These are phyloP conservation scores for Claviceps spartinae DNA, from an alignment of 2,329 filamentous ascomycete species.

Conservation along the genomic window DNA sequence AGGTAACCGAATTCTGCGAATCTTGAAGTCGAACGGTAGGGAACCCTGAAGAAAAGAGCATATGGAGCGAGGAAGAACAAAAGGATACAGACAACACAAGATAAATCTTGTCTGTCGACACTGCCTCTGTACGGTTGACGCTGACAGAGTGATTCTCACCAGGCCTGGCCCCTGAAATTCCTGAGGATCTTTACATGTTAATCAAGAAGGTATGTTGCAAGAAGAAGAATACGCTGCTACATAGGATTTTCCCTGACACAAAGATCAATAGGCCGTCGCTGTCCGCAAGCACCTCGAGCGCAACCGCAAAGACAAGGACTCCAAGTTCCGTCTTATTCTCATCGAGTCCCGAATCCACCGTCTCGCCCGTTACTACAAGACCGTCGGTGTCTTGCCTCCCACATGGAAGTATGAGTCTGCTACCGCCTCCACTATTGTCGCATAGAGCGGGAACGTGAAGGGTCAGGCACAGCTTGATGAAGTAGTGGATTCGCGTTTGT, in stretches of 20 bases:
- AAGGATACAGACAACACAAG: conserved; percentile 14
- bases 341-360: conserved; percentile 99
- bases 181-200: conserved; percentile 99
- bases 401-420: conserved; percentile 99
- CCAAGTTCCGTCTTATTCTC: conserved; percentile 99
- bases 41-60: conserved; percentile 22
- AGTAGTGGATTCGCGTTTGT: conserved; percentile 22
- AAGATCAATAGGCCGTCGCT: conserved; percentile 60
- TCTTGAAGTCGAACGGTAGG: conserved; percentile 96
- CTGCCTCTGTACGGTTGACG: conserved; percentile 82
- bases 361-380: conserved; percentile 99
- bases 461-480: conserved; percentile 2
- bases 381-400: conserved; percentile 68
- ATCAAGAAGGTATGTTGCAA: conserved; percentile 82
- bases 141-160: conserved; percentile 83
- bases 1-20: conserved; percentile 99
- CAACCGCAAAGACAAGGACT: conserved; percentile 99
- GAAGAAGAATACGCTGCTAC: background rate
- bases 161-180: conserved; percentile 98
- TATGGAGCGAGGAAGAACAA: conserved; percentile 15
- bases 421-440: conserved; percentile 86
- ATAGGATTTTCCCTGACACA: background rate
- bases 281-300: conserved; percentile 99
- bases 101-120: conserved; percentile 11
- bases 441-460: conserved; percentile 42